Conservation (phyloP, 148 eudicot genomes). For the Camellia sinensis region DNA sequence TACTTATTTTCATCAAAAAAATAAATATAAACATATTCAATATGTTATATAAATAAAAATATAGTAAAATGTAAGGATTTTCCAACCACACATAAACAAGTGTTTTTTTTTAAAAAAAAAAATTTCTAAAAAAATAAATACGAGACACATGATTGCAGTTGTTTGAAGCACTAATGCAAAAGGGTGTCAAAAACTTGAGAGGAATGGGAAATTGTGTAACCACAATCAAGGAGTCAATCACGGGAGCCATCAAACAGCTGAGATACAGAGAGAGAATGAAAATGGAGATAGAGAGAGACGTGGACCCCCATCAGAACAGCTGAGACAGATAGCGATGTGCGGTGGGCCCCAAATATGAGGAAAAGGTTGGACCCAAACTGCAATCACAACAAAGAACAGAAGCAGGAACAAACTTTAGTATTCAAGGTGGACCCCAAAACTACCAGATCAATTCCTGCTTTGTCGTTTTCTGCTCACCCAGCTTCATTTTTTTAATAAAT, state of each 20-base stretch:
- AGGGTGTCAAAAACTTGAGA: not conserved
- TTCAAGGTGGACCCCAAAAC: conserved; percentile 2
- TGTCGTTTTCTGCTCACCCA: conserved; percentile 4
- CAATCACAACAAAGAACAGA: conserved; percentile 3
- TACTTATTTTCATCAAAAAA: too few species aligned
- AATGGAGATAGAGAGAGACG: not conserved
- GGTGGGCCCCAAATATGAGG: not conserved
- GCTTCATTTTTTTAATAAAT: not conserved
- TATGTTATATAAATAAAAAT: too few species aligned
- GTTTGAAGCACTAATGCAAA: too few species aligned
- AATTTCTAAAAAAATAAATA: too few species aligned
- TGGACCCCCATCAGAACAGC: not conserved
- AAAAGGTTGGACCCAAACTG: not conserved
- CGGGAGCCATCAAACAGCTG: conserved; percentile 16
- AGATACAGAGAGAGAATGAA: not conserved
- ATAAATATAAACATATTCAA: too few species aligned
- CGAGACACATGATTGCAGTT: too few species aligned
- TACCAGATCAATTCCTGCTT: not conserved
- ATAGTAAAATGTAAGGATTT: too few species aligned
- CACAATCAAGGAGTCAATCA: conserved; percentile 6
- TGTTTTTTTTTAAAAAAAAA: too few species aligned
- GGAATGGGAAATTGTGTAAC: not conserved
- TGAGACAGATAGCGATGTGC: not conserved
- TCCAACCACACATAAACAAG: too few species aligned
- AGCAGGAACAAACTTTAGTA: conserved; percentile 7